A percentile compares a stretch with the other conserved stretches of the same genome.
Conservation (phyloP, 441 rosid genomes). For the Metrosideros polymorpha region DNA sequence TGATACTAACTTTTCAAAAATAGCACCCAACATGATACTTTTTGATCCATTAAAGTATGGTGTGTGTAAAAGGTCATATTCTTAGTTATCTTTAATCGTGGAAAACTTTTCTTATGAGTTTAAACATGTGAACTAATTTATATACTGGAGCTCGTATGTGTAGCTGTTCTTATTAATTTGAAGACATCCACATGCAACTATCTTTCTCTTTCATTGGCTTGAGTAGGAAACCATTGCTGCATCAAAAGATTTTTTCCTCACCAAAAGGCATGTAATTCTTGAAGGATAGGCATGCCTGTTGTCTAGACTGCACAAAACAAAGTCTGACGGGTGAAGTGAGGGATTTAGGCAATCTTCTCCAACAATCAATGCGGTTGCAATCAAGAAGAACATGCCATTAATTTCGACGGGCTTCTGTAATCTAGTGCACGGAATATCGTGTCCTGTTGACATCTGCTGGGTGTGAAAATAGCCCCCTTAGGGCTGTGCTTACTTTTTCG, state of each 20-base stretch:
- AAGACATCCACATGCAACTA: neutral
- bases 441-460: constrained; percentile 48
- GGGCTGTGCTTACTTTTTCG: constrained; percentile 50
- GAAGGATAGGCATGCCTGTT: constrained; percentile 28
- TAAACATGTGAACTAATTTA: neutral
- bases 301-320: constrained; percentile 43
- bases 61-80: neutral
- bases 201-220: constrained; percentile 7
- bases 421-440: constrained; percentile 65
- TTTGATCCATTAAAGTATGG: neutral
- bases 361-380: constrained; percentile 30
- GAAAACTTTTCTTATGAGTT: neutral
- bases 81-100: neutral
- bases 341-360: constrained; percentile 41
- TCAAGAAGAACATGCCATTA: constrained; percentile 63
- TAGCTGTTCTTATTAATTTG: neutral
- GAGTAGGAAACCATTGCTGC: constrained; percentile 20
- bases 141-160: neutral
- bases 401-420: constrained; percentile 62
- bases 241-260: constrained; percentile 53
- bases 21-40: neutral
- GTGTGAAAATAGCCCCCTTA: constrained; percentile 50
- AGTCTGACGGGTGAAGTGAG: constrained; percentile 53
- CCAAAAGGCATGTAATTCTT: constrained; percentile 41
- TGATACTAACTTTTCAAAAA: too few species aligned